Conservation (phyloP, 495 filamentous ascomycete species). For the Neurospora terricola region DNA sequence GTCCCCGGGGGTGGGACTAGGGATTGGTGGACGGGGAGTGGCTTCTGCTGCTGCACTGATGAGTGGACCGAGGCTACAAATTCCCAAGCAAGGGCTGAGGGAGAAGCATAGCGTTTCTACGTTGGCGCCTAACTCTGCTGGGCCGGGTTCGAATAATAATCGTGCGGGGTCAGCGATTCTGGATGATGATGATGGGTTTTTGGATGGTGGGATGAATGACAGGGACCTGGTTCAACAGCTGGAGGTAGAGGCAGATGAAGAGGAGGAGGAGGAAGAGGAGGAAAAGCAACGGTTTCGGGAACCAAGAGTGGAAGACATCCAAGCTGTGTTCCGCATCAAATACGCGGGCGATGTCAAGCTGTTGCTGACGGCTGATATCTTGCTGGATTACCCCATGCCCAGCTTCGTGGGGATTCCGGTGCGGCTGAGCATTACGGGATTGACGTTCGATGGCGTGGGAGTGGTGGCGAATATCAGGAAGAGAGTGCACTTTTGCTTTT, state of each 20-base stretch:
- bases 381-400: slow-evolving; percentile 96
- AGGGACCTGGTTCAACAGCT: neutral
- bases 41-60: neutral
- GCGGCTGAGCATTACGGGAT: slow-evolving; percentile 82
- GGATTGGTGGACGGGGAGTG: slow-evolving; percentile 8
- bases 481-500: slow-evolving; percentile 80
- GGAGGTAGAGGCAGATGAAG: slow-evolving; percentile 6
- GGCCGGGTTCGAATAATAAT: slow-evolving; percentile 7
- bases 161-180: slow-evolving; percentile 9
- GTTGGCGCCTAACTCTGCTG: slow-evolving; percentile 34
- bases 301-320: slow-evolving; percentile 58
- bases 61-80: neutral
- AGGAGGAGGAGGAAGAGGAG: slow-evolving; percentile 13
- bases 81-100: slow-evolving; percentile 14
- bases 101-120: slow-evolving; percentile 47
- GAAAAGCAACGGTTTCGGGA: slow-evolving; percentile 32
- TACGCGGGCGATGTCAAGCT: slow-evolving; percentile 80
- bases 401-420: slow-evolving; percentile 90
- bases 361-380: slow-evolving; percentile 82
- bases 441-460: slow-evolving; percentile 90
- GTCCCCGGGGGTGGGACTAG: slow-evolving; percentile 8
- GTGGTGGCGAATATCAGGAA: slow-evolving; percentile 83
- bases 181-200: slow-evolving; percentile 3
- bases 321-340: slow-evolving; percentile 78
- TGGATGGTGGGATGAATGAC: neutral